Conservation (phyloP, 352 stramenopile species). For the Globisporangium emineosum region DNA sequence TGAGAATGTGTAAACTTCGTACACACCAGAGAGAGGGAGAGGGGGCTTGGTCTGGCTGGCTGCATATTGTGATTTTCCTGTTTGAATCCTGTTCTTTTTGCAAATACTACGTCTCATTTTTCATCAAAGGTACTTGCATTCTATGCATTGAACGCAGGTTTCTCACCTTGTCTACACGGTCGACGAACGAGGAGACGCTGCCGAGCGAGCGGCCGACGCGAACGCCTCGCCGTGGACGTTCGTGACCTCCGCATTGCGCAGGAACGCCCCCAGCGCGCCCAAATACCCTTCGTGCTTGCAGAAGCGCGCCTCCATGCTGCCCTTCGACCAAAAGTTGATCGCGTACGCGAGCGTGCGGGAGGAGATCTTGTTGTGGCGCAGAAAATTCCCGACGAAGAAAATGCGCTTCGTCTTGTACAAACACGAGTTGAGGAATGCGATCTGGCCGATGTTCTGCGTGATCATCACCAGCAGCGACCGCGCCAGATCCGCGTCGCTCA, state of each 20-base stretch:
- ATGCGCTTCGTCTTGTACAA: slow-evolving; percentile 97
- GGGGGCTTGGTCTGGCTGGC: background rate
- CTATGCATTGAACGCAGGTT: background rate
- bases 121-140: background rate
- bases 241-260: slow-evolving; percentile 79
- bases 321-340: slow-evolving; percentile 99
- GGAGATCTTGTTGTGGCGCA: slow-evolving; percentile 97
- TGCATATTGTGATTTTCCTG: background rate
- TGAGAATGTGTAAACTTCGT: slow-evolving; percentile 47
- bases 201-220: slow-evolving; percentile 32
- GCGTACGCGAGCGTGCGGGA: slow-evolving; percentile 90
- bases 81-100: slow-evolving; percentile 5
- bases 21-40: background rate
- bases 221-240: slow-evolving; percentile 71
- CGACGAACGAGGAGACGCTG: slow-evolving; percentile 15
- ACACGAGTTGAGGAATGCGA: slow-evolving; percentile 98
- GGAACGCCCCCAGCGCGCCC: slow-evolving; percentile 96
- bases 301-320: slow-evolving; percentile 90
- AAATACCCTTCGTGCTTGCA: slow-evolving; percentile 98
- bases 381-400: slow-evolving; percentile 97
- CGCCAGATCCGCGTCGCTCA: slow-evolving; percentile 95
- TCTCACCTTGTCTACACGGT: background rate
- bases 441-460: slow-evolving; percentile 97
- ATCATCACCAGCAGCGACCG: slow-evolving; percentile 98
- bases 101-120: slow-evolving; percentile 8